Evolutionary conservation across 768 basidiomycete species (phyloP).

Genomic region (Trametopsis cervina): DNA sequence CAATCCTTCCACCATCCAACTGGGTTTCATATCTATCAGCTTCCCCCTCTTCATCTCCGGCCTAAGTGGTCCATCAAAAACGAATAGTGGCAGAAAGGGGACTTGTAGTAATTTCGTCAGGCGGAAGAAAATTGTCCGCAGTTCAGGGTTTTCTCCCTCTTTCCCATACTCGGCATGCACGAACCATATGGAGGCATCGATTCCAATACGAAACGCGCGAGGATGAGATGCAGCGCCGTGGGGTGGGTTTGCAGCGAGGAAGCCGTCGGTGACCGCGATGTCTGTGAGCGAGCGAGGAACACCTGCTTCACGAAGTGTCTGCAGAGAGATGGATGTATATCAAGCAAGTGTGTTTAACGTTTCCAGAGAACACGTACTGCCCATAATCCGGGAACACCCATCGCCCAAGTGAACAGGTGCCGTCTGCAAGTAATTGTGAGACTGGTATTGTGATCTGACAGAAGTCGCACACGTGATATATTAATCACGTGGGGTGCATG

Average conservation of each 20-base stretch:
- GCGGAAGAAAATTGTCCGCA: slow-evolving; percentile 80
- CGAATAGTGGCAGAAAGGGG: slow-evolving; percentile 83
- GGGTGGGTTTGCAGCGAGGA: slow-evolving; percentile 44
- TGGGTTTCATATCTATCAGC: slow-evolving; percentile 50
- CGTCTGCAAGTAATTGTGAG: too few species aligned
- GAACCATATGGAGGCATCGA: slow-evolving; percentile 82
- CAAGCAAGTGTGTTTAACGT: not conserved
- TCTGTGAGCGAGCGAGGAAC: slow-evolving; percentile 70
- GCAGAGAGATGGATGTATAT: slow-evolving; percentile 3
- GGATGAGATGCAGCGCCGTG: slow-evolving; percentile 34
- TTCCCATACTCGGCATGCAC: slow-evolving; percentile 69
- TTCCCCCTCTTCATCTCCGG: slow-evolving; percentile 78
- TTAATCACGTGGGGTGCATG: not conserved
- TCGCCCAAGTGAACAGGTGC: too few species aligned
- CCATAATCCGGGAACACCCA: slow-evolving; percentile 48
- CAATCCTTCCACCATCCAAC: slow-evolving; percentile 70
- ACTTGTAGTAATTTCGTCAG: slow-evolving; percentile 68
- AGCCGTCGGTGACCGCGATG: slow-evolving; percentile 69
- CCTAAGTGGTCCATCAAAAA: slow-evolving; percentile 86
- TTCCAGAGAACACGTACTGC: slow-evolving; percentile 29
- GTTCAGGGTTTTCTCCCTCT: slow-evolving; percentile 83
- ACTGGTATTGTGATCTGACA: too few species aligned
- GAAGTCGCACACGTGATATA: not conserved
- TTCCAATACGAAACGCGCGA: slow-evolving; percentile 77
- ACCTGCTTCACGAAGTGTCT: slow-evolving; percentile 69